Base-by-base conservation (phyloP, 225 moss, liverwort and hornwort species). In the Physcomitrium patens region DNA sequence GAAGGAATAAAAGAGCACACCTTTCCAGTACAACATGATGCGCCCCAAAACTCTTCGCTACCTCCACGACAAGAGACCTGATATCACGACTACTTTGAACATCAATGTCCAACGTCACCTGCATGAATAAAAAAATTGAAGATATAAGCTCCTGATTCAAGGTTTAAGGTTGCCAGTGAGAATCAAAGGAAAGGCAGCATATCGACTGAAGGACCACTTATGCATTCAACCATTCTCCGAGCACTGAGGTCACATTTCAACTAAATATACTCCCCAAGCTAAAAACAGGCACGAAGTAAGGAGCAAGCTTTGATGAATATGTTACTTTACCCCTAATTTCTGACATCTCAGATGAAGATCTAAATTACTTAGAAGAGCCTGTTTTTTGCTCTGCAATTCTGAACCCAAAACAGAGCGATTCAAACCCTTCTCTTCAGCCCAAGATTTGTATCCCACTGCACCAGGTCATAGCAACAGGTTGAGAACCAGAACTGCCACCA, bases 361-460 rank as follows among this genome's bases (percentile, higher is more conserved):
- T 46, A 76, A 23, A 49, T 83, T 88, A 60, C 53, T 85, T 74
- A 78, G 76, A 48, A 88, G 83, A 19, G 61, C 23, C 52, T 85
- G 83, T 76, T 81, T 88, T 55, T 83, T 90, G 76, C 71, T 80
- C 5, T 48, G 53, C 24, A 69, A 50, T 49, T 87, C 89, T 22
- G 78, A 68, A 22, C 87, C 69, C 76, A 80, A 31, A 12, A 73
- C 53, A 9, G 72, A 66, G 46, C 79, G 74, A 60, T 52, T 88
- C 58, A 68, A 37, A 7, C 47, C 46, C 65, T 67, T 82, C 47
- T 80, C 77, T 71, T 84, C 89, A 58, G 86, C 74, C 80, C 88
- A 86, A 6, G 87, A 80, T 53, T 89, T 93, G 81, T 93, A 89
- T 26, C 91, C 89, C 86, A 91, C 93, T 93, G 91, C 83, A 86